Evolutionary conservation across 75 land plant species (phyloP).

Genomic region (Cupressus sempervirens): DNA sequence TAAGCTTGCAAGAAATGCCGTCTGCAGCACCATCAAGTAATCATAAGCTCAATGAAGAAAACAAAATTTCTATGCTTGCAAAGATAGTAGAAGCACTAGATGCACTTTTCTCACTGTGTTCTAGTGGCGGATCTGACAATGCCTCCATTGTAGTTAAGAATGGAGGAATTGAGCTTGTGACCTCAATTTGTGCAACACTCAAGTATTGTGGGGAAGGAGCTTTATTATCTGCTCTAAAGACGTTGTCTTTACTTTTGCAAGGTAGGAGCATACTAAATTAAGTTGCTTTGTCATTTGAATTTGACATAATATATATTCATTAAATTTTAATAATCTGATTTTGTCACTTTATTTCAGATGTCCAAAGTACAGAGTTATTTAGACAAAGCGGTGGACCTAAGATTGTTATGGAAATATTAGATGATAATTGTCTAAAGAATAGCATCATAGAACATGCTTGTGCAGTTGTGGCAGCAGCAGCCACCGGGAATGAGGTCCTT

Average conservation of each 20-base stretch:
- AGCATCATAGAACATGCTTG: slow-evolving; percentile 46
- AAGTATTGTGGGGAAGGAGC: slow-evolving; percentile 10
- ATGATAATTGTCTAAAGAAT: slow-evolving; percentile 18
- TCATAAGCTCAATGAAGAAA: slow-evolving; percentile 8
- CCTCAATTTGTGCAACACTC: slow-evolving; percentile 40
- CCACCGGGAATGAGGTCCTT: slow-evolving; percentile 73
- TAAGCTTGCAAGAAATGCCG: slow-evolving; percentile 7
- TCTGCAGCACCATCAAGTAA: neutral
- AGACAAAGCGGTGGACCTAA: slow-evolving; percentile 47
- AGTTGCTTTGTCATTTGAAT: neutral
- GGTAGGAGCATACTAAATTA: slow-evolving; percentile 30
- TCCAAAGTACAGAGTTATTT: slow-evolving; percentile 56
- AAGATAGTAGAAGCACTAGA: slow-evolving; percentile 39
- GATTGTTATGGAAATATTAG: slow-evolving; percentile 41
- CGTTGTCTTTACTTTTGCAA: slow-evolving; percentile 38
- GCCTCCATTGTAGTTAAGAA: slow-evolving; percentile 59
- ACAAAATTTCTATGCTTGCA: neutral
- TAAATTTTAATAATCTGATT: neutral
- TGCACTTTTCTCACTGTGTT: slow-evolving; percentile 34
- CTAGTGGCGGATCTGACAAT: slow-evolving; percentile 43
- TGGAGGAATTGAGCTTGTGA: slow-evolving; percentile 64
- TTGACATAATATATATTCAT: neutral
- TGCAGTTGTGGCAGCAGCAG: slow-evolving; percentile 64
- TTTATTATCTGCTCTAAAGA: slow-evolving; percentile 36
- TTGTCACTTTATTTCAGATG: slow-evolving; percentile 36